A percentile compares a stretch with the other conserved stretches of the same genome.
phyloP scores from a whole-genome alignment of 768 basidiomycete genomes.

The Chalciporus chontae region DNA sequence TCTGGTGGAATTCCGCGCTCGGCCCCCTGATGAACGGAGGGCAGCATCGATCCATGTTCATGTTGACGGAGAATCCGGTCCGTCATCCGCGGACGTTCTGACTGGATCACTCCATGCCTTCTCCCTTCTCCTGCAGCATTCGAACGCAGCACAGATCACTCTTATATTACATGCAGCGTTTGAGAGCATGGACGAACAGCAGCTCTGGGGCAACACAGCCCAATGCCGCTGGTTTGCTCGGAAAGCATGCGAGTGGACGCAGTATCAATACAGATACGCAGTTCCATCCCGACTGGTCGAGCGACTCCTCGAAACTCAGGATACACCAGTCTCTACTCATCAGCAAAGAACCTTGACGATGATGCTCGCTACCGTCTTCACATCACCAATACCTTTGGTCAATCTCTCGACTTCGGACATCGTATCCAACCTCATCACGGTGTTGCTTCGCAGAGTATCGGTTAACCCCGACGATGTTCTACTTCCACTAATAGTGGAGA shows the following conservation, averaged over 20 bases:
- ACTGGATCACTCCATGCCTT: slow-evolving; percentile 70
- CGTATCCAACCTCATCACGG: slow-evolving; percentile 68
- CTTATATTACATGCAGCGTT: slow-evolving; percentile 70
- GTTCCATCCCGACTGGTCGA: slow-evolving; percentile 85
- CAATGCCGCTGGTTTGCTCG: slow-evolving; percentile 83
- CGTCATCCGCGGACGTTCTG: slow-evolving; percentile 68
- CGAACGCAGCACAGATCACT: slow-evolving; percentile 72
- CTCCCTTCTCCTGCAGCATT: slow-evolving; percentile 68
- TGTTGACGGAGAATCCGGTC: slow-evolving; percentile 84
- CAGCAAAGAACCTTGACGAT: slow-evolving; percentile 61
- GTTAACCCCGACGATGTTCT: slow-evolving; percentile 61
- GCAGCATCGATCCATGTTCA: slow-evolving; percentile 90
- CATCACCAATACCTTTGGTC: slow-evolving; percentile 74
- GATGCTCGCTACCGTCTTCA: slow-evolving; percentile 85
- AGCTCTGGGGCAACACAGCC: slow-evolving; percentile 62
- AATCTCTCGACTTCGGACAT: slow-evolving; percentile 91
- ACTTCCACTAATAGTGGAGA: slow-evolving; percentile 64
- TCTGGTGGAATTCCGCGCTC: slow-evolving; percentile 77
- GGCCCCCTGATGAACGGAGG: slow-evolving; percentile 74
- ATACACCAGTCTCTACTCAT: slow-evolving; percentile 41
- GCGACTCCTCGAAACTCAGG: slow-evolving; percentile 61
- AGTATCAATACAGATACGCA: slow-evolving; percentile 90
- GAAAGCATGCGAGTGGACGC: slow-evolving; percentile 80
- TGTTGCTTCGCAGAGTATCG: slow-evolving; percentile 68
- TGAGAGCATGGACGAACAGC: slow-evolving; percentile 57